These are phyloP conservation scores for Scedosporium dehoogii DNA, from an alignment of 2,329 filamentous ascomycete species.

Conservation along the genomic window DNA sequence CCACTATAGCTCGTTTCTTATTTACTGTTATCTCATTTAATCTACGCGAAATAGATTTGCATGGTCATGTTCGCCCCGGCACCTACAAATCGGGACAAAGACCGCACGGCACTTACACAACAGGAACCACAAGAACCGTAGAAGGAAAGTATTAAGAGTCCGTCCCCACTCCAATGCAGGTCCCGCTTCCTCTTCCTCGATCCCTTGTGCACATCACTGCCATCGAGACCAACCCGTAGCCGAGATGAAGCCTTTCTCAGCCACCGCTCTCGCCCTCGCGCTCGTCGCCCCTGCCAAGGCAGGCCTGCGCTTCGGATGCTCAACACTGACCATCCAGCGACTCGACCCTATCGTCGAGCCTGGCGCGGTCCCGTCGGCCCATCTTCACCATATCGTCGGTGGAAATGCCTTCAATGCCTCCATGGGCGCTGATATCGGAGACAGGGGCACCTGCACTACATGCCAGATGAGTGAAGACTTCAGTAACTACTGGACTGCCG, in stretches of 20 bases:
- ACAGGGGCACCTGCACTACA: conserved; percentile 29
- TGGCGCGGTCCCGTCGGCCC: conserved; percentile 33
- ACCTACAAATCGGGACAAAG: neutral
- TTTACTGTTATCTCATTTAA: neutral
- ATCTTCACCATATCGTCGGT: conserved; percentile 44
- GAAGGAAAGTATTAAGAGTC: neutral
- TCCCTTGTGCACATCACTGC: neutral
- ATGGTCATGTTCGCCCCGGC: neutral
- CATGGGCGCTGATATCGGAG: conserved; percentile 31
- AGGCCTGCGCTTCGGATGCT: conserved; percentile 28
- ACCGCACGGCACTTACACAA: neutral
- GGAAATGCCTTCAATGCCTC: conserved; percentile 34
- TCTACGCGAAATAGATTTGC: neutral
- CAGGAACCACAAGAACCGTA: neutral
- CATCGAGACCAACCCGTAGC: neutral
- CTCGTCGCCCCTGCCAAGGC: neutral
- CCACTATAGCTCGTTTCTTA: too few species aligned
- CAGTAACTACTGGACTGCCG: conserved; percentile 22
- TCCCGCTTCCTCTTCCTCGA: neutral
- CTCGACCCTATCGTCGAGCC: conserved; percentile 16
- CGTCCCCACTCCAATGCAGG: neutral
- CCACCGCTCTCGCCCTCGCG: conserved; percentile 7
- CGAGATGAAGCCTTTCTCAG: neutral
- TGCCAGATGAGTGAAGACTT: conserved; percentile 21
- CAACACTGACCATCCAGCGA: conserved; percentile 33